These are phyloP conservation scores for Omphalea diandra DNA, from an alignment of 441 rosid genomes.

Conservation along the genomic window DNA sequence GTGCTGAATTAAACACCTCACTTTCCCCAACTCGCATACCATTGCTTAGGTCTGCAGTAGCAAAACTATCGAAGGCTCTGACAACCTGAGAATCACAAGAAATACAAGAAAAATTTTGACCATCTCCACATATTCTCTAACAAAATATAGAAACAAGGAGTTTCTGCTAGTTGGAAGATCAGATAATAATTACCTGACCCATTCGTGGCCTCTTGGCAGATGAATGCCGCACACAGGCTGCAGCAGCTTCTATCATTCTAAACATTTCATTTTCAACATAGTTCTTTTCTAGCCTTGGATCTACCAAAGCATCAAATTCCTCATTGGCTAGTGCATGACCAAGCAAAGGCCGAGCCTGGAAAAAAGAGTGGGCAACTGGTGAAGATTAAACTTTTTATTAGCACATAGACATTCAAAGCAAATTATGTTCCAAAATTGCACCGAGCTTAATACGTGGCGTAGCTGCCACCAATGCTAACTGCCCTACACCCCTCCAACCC, in stretches of 20 bases:
- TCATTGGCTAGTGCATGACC: slow-evolving; percentile 63
- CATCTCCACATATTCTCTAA: neutral
- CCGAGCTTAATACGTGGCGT: too few relatives aligned
- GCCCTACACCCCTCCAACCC: too few relatives aligned
- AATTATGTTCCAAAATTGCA: too few relatives aligned
- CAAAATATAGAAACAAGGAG: neutral
- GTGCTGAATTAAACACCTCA: slow-evolving; percentile 66
- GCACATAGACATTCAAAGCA: neutral
- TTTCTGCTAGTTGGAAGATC: neutral
- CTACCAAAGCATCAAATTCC: slow-evolving; percentile 53
- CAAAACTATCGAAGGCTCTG: slow-evolving; percentile 74
- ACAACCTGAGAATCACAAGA: slow-evolving; percentile 55
- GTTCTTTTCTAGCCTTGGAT: slow-evolving; percentile 62
- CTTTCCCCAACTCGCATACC: slow-evolving; percentile 98
- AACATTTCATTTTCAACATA: slow-evolving; percentile 68
- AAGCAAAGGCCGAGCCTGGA: slow-evolving; percentile 86
- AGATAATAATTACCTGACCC: slow-evolving; percentile 63
- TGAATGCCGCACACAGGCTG: slow-evolving; percentile 84
- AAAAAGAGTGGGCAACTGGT: slow-evolving; percentile 4
- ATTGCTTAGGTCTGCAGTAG: slow-evolving; percentile 63
- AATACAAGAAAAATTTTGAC: slow-evolving; percentile 4
- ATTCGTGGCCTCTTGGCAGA: slow-evolving; percentile 83
- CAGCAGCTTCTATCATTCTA: slow-evolving; percentile 78
- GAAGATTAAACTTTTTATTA: neutral
- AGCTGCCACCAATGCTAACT: too few relatives aligned